phyloP scores from a whole-genome alignment of 2,329 filamentous ascomycete genomes.

The Lachnellula willkommii region DNA sequence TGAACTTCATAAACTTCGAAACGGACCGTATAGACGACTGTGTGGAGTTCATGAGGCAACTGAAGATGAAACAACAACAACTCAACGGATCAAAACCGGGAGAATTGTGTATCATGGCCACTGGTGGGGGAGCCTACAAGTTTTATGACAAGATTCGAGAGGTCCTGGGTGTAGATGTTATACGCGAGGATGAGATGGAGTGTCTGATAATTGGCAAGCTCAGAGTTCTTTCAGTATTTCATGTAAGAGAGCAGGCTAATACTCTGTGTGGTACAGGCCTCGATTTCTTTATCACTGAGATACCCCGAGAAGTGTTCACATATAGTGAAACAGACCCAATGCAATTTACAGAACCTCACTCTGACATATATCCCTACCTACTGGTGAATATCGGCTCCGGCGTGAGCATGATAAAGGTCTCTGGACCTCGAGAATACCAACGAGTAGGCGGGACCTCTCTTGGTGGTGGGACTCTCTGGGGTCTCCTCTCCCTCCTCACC shows the following conservation, averaged over 20 bases:
- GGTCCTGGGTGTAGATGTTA: constrained; percentile 77
- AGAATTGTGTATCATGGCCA: constrained; percentile 88
- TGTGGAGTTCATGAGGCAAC: constrained; percentile 80
- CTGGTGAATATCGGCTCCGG: constrained; percentile 98
- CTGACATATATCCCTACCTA: constrained; percentile 92
- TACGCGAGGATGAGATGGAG: constrained; percentile 97
- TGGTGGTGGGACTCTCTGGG: constrained; percentile 97
- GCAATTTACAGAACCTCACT: constrained; percentile 71
- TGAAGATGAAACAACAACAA: constrained; percentile 75
- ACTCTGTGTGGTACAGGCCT: constrained; percentile 52
- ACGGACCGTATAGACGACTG: constrained; percentile 91
- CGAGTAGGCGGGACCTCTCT: constrained; percentile 93
- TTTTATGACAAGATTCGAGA: constrained; percentile 89
- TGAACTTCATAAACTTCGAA: constrained; percentile 96
- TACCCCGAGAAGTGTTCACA: constrained; percentile 93
- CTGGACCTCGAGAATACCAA: constrained; percentile 76
- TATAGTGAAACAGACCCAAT: constrained; percentile 89
- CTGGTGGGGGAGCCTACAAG: constrained; percentile 92
- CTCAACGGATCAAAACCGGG: constrained; percentile 66
- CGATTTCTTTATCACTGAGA: constrained; percentile 98
- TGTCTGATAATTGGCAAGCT: constrained; percentile 82
- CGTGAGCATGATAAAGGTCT: constrained; percentile 96
- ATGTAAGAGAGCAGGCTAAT: constrained; percentile 1
- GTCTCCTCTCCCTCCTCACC: constrained; percentile 82
- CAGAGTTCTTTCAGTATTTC: not conserved